A percentile compares a stretch with the other conserved stretches of the same genome.
phyloP scores from a whole-genome alignment of 2,329 filamentous ascomycete genomes.

The Nothomitra cinnamomea region DNA sequence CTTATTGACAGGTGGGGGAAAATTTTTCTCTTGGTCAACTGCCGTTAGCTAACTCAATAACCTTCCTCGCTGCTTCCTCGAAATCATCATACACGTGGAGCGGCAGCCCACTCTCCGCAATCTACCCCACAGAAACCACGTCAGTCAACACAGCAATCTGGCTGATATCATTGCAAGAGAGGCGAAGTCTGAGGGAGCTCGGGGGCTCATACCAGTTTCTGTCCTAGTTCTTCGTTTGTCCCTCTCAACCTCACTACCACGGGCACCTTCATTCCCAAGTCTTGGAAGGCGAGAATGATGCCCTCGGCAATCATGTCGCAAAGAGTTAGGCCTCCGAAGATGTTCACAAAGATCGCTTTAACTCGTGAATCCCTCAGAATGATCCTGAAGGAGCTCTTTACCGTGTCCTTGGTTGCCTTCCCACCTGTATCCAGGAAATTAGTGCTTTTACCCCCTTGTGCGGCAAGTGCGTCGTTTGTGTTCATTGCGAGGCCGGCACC shows the following conservation, averaged over 20 bases:
- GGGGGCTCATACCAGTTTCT: conserved; percentile 35
- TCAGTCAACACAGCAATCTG: not conserved
- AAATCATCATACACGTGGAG: conserved; percentile 60
- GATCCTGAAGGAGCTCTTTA: conserved; percentile 58
- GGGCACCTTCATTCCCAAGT: conserved; percentile 47
- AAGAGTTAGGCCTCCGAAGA: conserved; percentile 52
- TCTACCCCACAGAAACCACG: conserved; percentile 20
- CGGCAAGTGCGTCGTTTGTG: conserved; percentile 61
- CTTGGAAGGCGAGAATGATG: conserved; percentile 53
- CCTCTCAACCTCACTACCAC: conserved; percentile 64
- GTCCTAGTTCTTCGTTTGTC: conserved; percentile 55
- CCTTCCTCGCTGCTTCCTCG: conserved; percentile 52
- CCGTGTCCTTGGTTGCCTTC: conserved; percentile 69
- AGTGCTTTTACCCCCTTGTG: conserved; percentile 49
- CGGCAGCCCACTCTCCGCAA: conserved; percentile 48
- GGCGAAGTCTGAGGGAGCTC: not conserved
- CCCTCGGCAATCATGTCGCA: conserved; percentile 72
- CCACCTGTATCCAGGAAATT: conserved; percentile 87
- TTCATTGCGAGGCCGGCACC: conserved; percentile 86
- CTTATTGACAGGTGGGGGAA: too few relatives aligned
- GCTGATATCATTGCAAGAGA: not conserved
- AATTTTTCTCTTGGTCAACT: too few relatives aligned
- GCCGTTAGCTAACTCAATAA: conserved; percentile 36
- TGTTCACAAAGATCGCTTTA: conserved; percentile 54
- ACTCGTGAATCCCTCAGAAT: conserved; percentile 56